Evolutionary conservation across 768 basidiomycete species (phyloP).

Genomic region (Termitomyces sp.): DNA sequence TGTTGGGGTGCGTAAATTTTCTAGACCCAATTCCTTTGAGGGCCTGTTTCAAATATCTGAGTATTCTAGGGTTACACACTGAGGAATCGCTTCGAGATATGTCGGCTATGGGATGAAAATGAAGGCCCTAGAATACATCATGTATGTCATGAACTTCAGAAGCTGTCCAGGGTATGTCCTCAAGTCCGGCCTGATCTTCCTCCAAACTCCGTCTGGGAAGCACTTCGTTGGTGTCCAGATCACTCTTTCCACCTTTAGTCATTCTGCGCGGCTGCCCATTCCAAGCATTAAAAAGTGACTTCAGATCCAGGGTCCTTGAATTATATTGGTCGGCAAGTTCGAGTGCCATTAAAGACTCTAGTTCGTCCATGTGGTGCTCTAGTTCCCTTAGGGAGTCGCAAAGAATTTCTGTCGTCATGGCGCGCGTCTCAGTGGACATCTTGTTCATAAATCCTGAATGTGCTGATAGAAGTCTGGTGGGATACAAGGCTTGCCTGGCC

Average conservation of each 20-base stretch:
- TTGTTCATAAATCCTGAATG: conserved; percentile 26
- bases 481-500: conserved; percentile 35
- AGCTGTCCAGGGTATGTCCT: not conserved
- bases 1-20: not conserved
- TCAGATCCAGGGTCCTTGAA: conserved; percentile 18
- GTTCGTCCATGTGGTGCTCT: conserved; percentile 30
- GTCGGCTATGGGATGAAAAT: not conserved
- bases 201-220: conserved; percentile 2
- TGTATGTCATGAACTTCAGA: conserved; percentile 3
- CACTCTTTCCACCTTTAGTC: not conserved
- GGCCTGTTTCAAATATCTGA: not conserved
- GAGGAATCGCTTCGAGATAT: not conserved
- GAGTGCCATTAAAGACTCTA: conserved; percentile 27
- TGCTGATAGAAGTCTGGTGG: conserved; percentile 26
- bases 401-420: conserved; percentile 25
- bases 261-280: not conserved
- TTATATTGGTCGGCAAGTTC: conserved; percentile 30
- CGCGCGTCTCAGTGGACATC: conserved; percentile 32
- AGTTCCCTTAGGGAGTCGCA: conserved; percentile 27
- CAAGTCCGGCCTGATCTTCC: conserved; percentile 1
- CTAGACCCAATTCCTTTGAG: not conserved
- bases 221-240: not conserved
- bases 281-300: conserved; percentile 11
- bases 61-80: not conserved
- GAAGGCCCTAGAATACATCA: conserved; percentile 14